phyloP scores from a whole-genome alignment of 768 basidiomycete genomes.

The Amanita exitialis region DNA sequence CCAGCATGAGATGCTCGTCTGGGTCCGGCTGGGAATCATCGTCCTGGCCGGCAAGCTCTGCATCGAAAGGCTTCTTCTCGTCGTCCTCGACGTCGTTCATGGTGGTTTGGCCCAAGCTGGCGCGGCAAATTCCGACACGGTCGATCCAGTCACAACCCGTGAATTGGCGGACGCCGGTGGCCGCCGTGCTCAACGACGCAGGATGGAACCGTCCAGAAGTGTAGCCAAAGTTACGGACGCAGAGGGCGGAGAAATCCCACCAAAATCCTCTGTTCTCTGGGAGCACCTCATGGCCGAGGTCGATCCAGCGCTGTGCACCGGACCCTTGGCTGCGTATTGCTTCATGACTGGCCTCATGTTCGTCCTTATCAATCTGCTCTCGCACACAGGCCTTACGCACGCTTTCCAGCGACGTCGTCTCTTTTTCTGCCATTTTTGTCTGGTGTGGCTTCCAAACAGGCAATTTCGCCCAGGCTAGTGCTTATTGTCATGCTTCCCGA shows the following conservation, averaged over 20 bases:
- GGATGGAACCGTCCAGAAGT: not conserved
- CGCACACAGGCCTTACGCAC: not conserved
- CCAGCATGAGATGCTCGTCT: conserved; percentile 74
- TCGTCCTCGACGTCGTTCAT: conserved; percentile 28
- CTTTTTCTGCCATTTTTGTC: conserved; percentile 71
- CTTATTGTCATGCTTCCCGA: not conserved
- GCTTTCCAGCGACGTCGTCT: conserved; percentile 49
- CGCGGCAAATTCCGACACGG: not conserved
- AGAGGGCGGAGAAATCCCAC: not conserved
- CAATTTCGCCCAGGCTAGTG: conserved; percentile 54
- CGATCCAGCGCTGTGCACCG: conserved; percentile 37
- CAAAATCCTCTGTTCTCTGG: conserved; percentile 16
- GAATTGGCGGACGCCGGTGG: too few relatives aligned
- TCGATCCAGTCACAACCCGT: too few relatives aligned
- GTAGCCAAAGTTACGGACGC: not conserved
- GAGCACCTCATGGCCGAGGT: conserved; percentile 34
- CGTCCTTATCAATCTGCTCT: conserved; percentile 15
- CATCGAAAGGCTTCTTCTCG: conserved; percentile 67
- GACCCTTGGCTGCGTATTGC: conserved; percentile 54
- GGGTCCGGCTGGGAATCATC: conserved; percentile 68
- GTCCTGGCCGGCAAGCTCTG: conserved; percentile 32
- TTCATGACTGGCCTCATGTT: conserved; percentile 79
- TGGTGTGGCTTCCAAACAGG: conserved; percentile 87
- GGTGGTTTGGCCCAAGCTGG: not conserved
- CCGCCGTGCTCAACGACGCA: too few relatives aligned